These are phyloP conservation scores for Mycena chlorophos DNA, from an alignment of 768 basidiomycete genomes.

Conservation along the genomic window DNA sequence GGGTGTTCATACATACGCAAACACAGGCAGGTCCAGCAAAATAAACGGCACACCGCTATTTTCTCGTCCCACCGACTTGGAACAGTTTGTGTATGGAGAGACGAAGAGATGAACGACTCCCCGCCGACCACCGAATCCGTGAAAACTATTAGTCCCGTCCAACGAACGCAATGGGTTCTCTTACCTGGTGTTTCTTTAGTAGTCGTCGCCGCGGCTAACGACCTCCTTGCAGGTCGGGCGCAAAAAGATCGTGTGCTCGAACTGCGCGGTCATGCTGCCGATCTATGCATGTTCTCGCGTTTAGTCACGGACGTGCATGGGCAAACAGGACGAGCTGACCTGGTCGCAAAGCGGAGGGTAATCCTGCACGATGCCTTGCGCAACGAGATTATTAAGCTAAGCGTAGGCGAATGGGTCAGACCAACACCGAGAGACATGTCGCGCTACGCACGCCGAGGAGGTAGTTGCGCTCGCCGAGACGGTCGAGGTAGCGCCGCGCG, in stretches of 20 bases:
- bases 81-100: too few relatives aligned
- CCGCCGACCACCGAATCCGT: neutral
- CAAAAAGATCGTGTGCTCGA: constrained; percentile 79
- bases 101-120: too few relatives aligned
- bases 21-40: too few relatives aligned
- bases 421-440: neutral
- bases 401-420: neutral
- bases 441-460: constrained; percentile 69
- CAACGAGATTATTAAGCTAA: constrained; percentile 87
- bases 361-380: constrained; percentile 83
- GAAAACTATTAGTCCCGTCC: neutral
- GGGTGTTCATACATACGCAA: too few relatives aligned
- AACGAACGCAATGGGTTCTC: neutral
- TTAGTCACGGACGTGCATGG: constrained; percentile 26
- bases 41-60: too few relatives aligned
- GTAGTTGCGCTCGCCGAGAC: constrained; percentile 90
- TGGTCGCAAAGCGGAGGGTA: constrained; percentile 93
- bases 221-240: constrained; percentile 86
- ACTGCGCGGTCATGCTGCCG: constrained; percentile 23
- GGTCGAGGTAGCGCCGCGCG: constrained; percentile 93
- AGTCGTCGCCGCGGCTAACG: constrained; percentile 83
- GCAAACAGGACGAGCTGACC: constrained; percentile 81
- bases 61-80: too few relatives aligned
- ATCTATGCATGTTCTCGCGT: constrained; percentile 5
- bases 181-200: constrained; percentile 37